Evolutionary conservation across 1,284 basidiomycete genomes (phyloP).

Genomic region (Tremellales sp.): DNA sequence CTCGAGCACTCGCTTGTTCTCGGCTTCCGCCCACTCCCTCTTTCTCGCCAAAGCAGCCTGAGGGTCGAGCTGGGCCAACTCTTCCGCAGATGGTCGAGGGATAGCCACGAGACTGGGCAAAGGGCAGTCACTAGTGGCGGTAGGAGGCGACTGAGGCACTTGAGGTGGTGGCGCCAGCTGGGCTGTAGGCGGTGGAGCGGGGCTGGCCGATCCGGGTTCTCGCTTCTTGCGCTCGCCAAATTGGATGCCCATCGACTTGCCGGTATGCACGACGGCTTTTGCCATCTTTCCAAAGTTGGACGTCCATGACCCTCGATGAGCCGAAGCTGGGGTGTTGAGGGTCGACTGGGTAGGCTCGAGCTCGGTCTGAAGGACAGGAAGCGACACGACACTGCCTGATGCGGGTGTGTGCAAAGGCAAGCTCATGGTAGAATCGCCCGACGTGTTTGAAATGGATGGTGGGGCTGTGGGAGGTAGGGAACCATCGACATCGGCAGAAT

Average conservation of each 20-base stretch:
- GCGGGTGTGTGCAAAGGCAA: neutral
- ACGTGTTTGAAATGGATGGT: too few species aligned
- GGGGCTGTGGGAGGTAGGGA: too few species aligned
- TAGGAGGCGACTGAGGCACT: neutral
- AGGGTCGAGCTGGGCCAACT: conserved; percentile 7
- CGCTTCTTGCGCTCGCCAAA: conserved; percentile 17
- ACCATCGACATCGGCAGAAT: too few species aligned
- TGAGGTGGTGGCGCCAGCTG: too few species aligned
- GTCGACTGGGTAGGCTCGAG: too few species aligned
- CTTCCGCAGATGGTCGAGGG: conserved; percentile 7
- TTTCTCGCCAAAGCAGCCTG: conserved; percentile 13
- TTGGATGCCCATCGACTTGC: conserved; percentile 23
- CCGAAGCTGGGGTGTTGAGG: neutral
- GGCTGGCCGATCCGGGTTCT: neutral
- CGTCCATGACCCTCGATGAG: conserved; percentile 35
- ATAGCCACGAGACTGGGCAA: neutral
- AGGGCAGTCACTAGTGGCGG: neutral
- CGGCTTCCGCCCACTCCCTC: conserved; percentile 33
- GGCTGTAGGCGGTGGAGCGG: too few species aligned
- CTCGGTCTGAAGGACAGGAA: too few species aligned
- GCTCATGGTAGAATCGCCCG: too few species aligned
- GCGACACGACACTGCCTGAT: too few species aligned
- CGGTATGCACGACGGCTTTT: conserved; percentile 31
- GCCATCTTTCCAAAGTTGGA: conserved; percentile 40
- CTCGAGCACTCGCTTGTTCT: conserved; percentile 31